These are phyloP conservation scores for Isoetes taiwanensis DNA, from an alignment of 75 land plant species.

Conservation along the genomic window DNA sequence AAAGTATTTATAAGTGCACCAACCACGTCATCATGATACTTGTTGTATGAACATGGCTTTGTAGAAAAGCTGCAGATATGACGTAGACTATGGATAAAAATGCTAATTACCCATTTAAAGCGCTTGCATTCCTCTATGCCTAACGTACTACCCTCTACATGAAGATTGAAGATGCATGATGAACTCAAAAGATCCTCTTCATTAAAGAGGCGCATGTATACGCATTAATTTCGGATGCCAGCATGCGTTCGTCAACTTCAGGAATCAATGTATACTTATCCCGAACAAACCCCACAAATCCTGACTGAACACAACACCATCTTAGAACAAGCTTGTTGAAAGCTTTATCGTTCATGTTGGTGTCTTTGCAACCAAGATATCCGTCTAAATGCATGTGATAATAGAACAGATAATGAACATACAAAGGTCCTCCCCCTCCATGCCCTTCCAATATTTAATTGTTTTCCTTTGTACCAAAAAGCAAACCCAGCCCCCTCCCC, in stretches of 20 bases:
- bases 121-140: not conserved
- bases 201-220: too few relatives aligned
- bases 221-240: constrained; percentile 90
- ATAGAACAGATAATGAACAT: not conserved
- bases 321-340: not conserved
- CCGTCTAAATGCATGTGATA: not conserved
- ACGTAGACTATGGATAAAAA: not conserved
- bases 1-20: constrained; percentile 44
- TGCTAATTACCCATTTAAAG: not conserved
- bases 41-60: constrained; percentile 44
- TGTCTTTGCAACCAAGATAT: not conserved
- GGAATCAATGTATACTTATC: constrained; percentile 73
- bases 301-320: constrained; percentile 63
- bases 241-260: constrained; percentile 77
- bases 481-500: too few relatives aligned
- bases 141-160: too few relatives aligned
- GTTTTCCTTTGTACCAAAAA: too few relatives aligned
- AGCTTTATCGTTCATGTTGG: not conserved
- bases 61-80: constrained; percentile 54
- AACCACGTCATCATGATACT: constrained; percentile 42
- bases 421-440: not conserved
- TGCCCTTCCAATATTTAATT: not conserved
- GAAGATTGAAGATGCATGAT: too few relatives aligned
- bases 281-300: constrained; percentile 83
- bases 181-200: too few relatives aligned